phyloP scores from a whole-genome alignment of 2,329 filamentous ascomycete genomes.

The Colletotrichum sp. region DNA sequence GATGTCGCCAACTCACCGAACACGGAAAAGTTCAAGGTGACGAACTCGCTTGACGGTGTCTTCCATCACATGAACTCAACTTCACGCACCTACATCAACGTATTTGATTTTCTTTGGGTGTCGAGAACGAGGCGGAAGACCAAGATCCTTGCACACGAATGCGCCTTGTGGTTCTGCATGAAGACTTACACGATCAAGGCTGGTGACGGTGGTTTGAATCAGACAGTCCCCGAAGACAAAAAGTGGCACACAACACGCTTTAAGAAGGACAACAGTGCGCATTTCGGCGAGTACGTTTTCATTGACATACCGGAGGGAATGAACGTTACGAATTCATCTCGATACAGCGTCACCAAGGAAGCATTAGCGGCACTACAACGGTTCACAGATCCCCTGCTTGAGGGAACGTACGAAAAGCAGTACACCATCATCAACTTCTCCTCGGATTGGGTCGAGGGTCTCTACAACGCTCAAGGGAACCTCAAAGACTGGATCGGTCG shows the following conservation, averaged over 20 bases:
- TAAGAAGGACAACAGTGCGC: constrained; percentile 27
- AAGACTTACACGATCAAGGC: constrained; percentile 33
- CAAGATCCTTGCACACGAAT: constrained; percentile 30
- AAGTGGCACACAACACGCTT: constrained; percentile 27
- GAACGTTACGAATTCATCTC: constrained; percentile 26
- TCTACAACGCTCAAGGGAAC: constrained; percentile 36
- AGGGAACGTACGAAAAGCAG: constrained; percentile 34
- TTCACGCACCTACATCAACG: constrained; percentile 34
- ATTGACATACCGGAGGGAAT: constrained; percentile 33
- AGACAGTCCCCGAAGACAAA: background rate
- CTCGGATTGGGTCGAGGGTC: constrained; percentile 42
- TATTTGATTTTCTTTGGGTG: constrained; percentile 39
- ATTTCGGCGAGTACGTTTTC: constrained; percentile 35
- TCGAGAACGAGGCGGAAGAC: constrained; percentile 26
- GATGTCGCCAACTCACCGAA: constrained; percentile 20
- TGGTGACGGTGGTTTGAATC: constrained; percentile 30
- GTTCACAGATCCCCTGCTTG: constrained; percentile 36
- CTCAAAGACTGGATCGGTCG: constrained; percentile 35
- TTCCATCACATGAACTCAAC: constrained; percentile 17
- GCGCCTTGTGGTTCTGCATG: constrained; percentile 42
- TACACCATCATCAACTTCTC: constrained; percentile 34
- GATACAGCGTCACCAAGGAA: constrained; percentile 35
- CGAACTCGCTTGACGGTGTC: constrained; percentile 19
- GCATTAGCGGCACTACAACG: constrained; percentile 32
- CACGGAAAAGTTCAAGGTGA: constrained; percentile 34